A percentile compares a stretch with the other conserved stretches of the same genome.
Conservation (phyloP, 106 monocot genomes). For the Phalaenopsis aphrodite region DNA sequence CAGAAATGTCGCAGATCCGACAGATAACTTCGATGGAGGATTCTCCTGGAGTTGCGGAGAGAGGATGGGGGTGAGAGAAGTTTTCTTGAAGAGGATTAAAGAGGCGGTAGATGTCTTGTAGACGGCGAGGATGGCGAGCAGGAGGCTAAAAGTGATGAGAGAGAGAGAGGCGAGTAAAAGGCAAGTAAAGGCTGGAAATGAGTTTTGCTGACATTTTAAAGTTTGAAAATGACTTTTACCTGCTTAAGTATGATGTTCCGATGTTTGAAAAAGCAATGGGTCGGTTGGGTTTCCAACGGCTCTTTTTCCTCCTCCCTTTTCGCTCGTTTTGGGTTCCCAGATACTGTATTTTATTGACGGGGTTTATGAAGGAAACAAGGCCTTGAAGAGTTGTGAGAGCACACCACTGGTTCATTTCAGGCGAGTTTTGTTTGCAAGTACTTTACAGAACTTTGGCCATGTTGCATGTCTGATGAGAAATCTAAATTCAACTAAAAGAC, state of each 20-base stretch:
- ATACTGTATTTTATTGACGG: too few species aligned
- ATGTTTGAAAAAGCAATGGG: background rate
- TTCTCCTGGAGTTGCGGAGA: conserved; percentile 44
- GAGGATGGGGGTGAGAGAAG: conserved; percentile 31
- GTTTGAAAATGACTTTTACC: background rate
- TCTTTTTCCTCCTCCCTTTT: background rate
- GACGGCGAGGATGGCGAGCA: background rate
- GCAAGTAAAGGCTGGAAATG: background rate
- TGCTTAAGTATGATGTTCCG: background rate
- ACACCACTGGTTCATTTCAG: too few species aligned
- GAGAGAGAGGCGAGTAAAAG: conserved; percentile 5
- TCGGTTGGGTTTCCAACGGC: conserved; percentile 6
- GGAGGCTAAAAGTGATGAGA: background rate
- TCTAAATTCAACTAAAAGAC: too few species aligned
- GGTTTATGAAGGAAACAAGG: too few species aligned
- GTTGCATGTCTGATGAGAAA: too few species aligned
- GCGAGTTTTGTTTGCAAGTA: too few species aligned
- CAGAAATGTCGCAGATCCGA: conserved; percentile 64
- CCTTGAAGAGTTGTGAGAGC: too few species aligned
- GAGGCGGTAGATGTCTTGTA: too few species aligned
- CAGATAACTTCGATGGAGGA: conserved; percentile 92
- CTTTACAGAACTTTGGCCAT: too few species aligned
- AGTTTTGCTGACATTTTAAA: background rate
- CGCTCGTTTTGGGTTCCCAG: too few species aligned
- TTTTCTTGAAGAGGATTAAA: background rate